Evolutionary conservation across 73 alveolate species (phyloP).

Genomic region (Paramecium bursaria): DNA sequence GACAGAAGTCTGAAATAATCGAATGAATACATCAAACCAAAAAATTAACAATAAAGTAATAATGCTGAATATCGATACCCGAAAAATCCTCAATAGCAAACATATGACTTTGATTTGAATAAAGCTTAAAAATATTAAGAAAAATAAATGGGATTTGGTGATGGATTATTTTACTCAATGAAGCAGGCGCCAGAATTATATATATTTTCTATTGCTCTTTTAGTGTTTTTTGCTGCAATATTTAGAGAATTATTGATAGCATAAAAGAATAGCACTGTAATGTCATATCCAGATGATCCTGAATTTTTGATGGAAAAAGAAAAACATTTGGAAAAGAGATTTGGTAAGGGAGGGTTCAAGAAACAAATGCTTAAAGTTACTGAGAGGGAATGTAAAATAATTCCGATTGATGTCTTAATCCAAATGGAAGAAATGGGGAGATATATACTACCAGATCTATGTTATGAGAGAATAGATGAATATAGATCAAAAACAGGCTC

Average conservation of each 20-base stretch:
- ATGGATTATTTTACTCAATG: constrained; percentile 1
- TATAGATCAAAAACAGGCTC: constrained; percentile 23
- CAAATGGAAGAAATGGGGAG: constrained; percentile 52
- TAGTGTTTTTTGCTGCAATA: constrained; percentile 36
- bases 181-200: constrained; percentile 31
- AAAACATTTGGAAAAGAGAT: constrained; percentile 5
- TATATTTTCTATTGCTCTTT: constrained; percentile 9
- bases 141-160: neutral
- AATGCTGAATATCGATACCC: neutral
- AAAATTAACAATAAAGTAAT: neutral
- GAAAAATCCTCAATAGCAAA: neutral
- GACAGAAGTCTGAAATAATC: constrained; percentile 13
- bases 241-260: too few species aligned
- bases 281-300: constrained; percentile 54
- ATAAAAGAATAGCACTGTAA: neutral
- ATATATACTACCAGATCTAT: neutral
- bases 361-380: constrained; percentile 26
- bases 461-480: constrained; percentile 49
- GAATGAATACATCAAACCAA: neutral
- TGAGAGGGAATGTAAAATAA: constrained; percentile 32
- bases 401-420: constrained; percentile 31
- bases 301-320: constrained; percentile 44
- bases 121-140: constrained; percentile 8
- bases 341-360: neutral
- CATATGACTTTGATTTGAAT: neutral